These are phyloP conservation scores for Metarhizium guizhouense DNA, from an alignment of 2,329 filamentous ascomycete species.

Conservation along the genomic window DNA sequence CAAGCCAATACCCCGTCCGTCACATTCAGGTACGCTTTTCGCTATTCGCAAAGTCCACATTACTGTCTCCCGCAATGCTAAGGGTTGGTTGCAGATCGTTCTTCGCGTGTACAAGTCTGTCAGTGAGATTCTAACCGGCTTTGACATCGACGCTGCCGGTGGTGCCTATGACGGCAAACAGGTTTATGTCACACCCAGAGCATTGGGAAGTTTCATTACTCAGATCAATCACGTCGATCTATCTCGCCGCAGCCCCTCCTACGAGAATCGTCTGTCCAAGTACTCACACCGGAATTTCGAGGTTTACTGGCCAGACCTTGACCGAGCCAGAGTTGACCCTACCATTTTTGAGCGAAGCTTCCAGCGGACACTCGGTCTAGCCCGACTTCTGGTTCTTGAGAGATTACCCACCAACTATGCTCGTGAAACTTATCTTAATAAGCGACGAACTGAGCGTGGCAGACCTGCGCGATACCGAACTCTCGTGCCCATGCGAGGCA, in stretches of 20 bases:
- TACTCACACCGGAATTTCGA: constrained; percentile 81
- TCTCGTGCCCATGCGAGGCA: constrained; percentile 42
- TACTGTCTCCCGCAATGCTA: neutral
- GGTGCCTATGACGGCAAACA: constrained; percentile 73
- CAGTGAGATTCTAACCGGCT: constrained; percentile 77
- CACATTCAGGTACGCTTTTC: constrained; percentile 52
- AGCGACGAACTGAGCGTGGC: constrained; percentile 63
- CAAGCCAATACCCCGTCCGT: constrained; percentile 71
- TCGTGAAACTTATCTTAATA: constrained; percentile 60
- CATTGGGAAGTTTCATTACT: constrained; percentile 69
- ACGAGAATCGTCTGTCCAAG: constrained; percentile 79
- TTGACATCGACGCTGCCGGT: constrained; percentile 80
- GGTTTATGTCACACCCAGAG: constrained; percentile 70
- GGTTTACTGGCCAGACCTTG: constrained; percentile 67
- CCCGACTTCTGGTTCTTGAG: constrained; percentile 71
- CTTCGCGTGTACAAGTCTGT: constrained; percentile 77
- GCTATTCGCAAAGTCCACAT: neutral
- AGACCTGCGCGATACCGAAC: constrained; percentile 37
- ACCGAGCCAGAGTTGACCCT: constrained; percentile 69
- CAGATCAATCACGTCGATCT: constrained; percentile 77
- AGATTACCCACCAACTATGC: constrained; percentile 61
- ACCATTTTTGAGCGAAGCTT: constrained; percentile 84
- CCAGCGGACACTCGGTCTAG: constrained; percentile 63
- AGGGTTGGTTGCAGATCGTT: constrained; percentile 51
- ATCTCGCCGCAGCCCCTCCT: constrained; percentile 71